phyloP scores from a whole-genome alignment of 2,329 filamentous ascomycete species.

The Akanthomyces uredinophilus region DNA sequence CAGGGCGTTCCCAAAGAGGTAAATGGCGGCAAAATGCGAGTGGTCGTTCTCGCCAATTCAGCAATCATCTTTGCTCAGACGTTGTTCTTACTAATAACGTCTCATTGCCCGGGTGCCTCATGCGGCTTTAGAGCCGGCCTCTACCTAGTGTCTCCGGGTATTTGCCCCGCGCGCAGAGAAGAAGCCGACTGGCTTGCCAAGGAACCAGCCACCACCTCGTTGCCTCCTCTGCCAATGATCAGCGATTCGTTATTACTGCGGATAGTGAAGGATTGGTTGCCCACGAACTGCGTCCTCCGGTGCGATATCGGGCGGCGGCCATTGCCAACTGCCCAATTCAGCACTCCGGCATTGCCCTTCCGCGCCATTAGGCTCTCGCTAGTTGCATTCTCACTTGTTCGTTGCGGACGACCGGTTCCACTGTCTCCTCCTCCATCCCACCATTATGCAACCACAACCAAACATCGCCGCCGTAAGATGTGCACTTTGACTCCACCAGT shows the following conservation, averaged over 20 bases:
- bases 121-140: not conserved
- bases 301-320: slow-evolving; percentile 10
- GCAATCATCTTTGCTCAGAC: not conserved
- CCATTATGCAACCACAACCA: not conserved
- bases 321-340: not conserved
- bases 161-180: not conserved
- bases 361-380: not conserved
- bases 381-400: not conserved
- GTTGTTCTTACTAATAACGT: not conserved
- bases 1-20: not conserved
- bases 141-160: not conserved
- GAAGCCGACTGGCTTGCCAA: not conserved
- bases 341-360: not conserved
- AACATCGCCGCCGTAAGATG: not conserved
- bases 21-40: not conserved
- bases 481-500: not conserved
- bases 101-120: not conserved
- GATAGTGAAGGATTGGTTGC: not conserved
- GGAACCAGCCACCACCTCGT: not conserved
- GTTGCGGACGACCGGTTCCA: not conserved
- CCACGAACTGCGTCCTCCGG: not conserved
- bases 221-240: not conserved
- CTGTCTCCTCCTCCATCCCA: not conserved
- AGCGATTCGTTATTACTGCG: not conserved
- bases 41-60: not conserved